A percentile compares a stretch with the other conserved stretches of the same genome.
Conservation (phyloP, 1,139 yeast species). For the Saccharomyces hybrid region DNA sequence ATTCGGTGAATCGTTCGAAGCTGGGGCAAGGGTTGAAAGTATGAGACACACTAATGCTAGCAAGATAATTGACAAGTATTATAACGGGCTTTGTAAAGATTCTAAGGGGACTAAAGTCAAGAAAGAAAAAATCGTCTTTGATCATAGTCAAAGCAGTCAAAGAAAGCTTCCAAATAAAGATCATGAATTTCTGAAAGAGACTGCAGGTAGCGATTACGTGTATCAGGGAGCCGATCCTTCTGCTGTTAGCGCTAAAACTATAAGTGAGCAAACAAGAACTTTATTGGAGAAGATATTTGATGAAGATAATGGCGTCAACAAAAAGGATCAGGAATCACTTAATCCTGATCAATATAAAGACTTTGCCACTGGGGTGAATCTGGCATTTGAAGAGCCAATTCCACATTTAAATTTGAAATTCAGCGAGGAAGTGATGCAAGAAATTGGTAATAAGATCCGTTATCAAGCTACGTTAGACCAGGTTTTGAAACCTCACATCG, state of each 20-base stretch:
- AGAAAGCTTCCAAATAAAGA: not conserved
- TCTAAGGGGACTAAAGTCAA: not conserved
- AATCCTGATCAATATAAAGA: not conserved
- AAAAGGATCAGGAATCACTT: not conserved
- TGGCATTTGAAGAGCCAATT: not conserved
- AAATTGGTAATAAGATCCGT: slow-evolving; percentile 19
- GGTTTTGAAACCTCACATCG: slow-evolving; percentile 20
- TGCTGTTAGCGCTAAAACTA: not conserved
- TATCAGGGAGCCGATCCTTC: not conserved
- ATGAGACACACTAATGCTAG: not conserved
- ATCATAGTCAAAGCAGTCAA: not conserved
- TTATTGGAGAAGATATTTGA: slow-evolving; percentile 17
- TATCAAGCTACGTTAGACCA: slow-evolving; percentile 19
- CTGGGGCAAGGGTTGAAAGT: not conserved
- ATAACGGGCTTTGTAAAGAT: not conserved
- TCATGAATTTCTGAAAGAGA: not conserved
- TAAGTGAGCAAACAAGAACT: slow-evolving; percentile 17
- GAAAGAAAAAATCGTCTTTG: not conserved
- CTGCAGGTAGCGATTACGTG: not conserved
- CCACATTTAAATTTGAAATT: slow-evolving; percentile 6
- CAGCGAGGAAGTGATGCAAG: slow-evolving; percentile 11
- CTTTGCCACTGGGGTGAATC: not conserved
- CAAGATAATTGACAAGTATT: not conserved
- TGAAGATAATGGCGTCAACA: slow-evolving; percentile 4
- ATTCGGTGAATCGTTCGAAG: not conserved